Evolutionary conservation across 2,329 filamentous ascomycete genomes (phyloP).

Genomic region (Fusarium coffeatum): DNA sequence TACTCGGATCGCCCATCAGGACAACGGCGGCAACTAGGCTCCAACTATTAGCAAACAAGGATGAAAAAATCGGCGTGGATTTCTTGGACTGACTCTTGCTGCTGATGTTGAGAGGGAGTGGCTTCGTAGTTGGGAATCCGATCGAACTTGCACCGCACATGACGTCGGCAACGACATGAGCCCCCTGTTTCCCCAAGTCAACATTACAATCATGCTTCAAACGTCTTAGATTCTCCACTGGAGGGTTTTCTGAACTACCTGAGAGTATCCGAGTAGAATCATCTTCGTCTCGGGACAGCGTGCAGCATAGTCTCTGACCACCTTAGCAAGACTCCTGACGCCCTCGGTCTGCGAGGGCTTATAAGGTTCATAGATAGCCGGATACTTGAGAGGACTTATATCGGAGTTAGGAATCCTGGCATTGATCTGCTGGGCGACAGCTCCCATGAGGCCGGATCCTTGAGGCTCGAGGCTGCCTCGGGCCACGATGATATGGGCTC

Average conservation of each 20-base stretch:
- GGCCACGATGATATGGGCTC: slow-evolving; percentile 38
- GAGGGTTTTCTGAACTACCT: slow-evolving; percentile 1
- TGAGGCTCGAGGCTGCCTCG: slow-evolving; percentile 38
- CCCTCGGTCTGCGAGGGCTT: slow-evolving; percentile 35
- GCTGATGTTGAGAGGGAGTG: slow-evolving; percentile 5
- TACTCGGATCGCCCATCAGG: slow-evolving; percentile 44
- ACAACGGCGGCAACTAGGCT: slow-evolving; percentile 35
- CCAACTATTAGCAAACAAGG: background rate
- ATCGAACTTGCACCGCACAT: slow-evolving; percentile 40
- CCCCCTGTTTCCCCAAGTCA: slow-evolving; percentile 24
- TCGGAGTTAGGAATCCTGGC: slow-evolving; percentile 24
- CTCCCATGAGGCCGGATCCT: slow-evolving; percentile 40
- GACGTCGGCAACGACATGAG: slow-evolving; percentile 39
- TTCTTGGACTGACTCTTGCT: slow-evolving; percentile 21
- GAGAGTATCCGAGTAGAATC: slow-evolving; percentile 41
- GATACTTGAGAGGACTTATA: slow-evolving; percentile 28
- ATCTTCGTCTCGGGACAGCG: slow-evolving; percentile 37
- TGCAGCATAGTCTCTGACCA: slow-evolving; percentile 19
- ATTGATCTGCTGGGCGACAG: slow-evolving; percentile 24
- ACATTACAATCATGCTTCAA: too few relatives aligned
- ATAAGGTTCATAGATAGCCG: slow-evolving; percentile 33
- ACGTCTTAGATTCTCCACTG: accelerated
- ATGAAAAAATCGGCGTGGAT: accelerated
- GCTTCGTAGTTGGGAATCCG: slow-evolving; percentile 35
- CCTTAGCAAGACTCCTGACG: slow-evolving; percentile 12